Base-by-base conservation (phyloP, 1,139 yeast genomes). In the Debaryomyces nepalensis region DNA sequence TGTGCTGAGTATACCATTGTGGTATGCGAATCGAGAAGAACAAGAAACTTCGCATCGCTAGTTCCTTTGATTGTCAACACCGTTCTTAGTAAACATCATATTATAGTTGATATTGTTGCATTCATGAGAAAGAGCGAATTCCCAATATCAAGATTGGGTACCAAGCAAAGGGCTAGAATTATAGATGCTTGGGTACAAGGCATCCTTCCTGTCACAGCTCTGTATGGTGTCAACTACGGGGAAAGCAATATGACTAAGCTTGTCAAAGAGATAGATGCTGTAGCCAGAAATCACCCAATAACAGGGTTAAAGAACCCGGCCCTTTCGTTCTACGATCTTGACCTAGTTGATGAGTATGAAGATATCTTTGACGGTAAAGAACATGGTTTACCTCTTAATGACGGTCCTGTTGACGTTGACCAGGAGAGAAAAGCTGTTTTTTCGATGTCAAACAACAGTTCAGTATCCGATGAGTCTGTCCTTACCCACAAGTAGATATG, bases 51-150 rank as follows among this genome's bases (percentile, higher is more conserved):
- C 45, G 85, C 97, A 0, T 81, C 93, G 1, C 64, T 93, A 46
- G 91, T 90, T 0, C 96, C 98, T 0, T 77, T 91, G 31, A 77
- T 93, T 39, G 89, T 87, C 35, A 85, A 89, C 51, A 82, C 84
- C 4, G 81, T 91, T 1, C 69, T 93, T 52, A 84, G 88, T 49
- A 85, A 80, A 51, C 97, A 91, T 59, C 96, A 90, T 52, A 67
- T 93, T 45, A 79, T 89, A n/a, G 73, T 90, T 33, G 97, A 93
- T 61, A 77, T 90, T 36, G 87, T 95, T 39, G 87, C 91, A 0
- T 93, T 91, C 62, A 81, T 87, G 42, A 80, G 78, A 43, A 73
- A 72, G 40, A 85, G 82, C 0, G 80, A 74, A 34, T 79, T 84
- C 50, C 91, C 90, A 1, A 71, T 77, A 34, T 87, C 93, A 20